Conservation (phyloP, 805 yeast species). For the Lipomyces orientalis region DNA sequence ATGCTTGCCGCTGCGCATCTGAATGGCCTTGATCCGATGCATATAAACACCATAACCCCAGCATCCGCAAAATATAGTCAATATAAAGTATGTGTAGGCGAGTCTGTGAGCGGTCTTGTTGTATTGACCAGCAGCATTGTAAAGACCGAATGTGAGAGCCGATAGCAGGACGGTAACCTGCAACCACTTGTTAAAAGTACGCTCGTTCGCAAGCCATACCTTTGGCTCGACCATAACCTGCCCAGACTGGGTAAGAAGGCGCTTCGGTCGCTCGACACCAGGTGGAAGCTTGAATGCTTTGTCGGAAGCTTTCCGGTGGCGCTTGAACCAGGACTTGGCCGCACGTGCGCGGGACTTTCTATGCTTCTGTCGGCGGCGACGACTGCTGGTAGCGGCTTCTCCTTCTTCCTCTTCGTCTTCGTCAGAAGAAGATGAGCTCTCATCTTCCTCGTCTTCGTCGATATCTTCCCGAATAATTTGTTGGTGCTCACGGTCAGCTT, state of each 20-base stretch:
- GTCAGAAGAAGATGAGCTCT: slow-evolving; percentile 47
- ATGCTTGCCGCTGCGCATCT: slow-evolving; percentile 82
- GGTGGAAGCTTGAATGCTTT: slow-evolving; percentile 61
- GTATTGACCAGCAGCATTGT: slow-evolving; percentile 60
- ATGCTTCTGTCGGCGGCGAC: slow-evolving; percentile 12
- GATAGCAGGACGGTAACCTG: slow-evolving; percentile 85
- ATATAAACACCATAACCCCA: slow-evolving; percentile 89
- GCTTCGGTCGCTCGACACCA: slow-evolving; percentile 84
- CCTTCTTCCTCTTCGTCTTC: slow-evolving; percentile 44
- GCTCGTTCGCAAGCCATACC: slow-evolving; percentile 98
- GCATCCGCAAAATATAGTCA: slow-evolving; percentile 80
- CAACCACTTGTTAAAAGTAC: slow-evolving; percentile 96
- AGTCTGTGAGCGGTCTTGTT: slow-evolving; percentile 61
- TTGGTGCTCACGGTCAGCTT: slow-evolving; percentile 26
- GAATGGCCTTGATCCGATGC: slow-evolving; percentile 72
- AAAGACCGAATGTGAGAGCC: slow-evolving; percentile 81
- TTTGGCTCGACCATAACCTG: slow-evolving; percentile 95
- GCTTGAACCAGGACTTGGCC: slow-evolving; percentile 28
- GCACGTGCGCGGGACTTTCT: slow-evolving; percentile 3
- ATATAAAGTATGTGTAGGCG: slow-evolving; percentile 78
- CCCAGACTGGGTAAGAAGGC: slow-evolving; percentile 83
- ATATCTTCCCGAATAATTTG: slow-evolving; percentile 27
- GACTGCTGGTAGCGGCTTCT: slow-evolving; percentile 22
- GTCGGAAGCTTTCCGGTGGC: slow-evolving; percentile 9
- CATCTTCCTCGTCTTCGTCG: slow-evolving; percentile 61